Base-by-base conservation (phyloP, 75 land plant species). In the Larix kaempferi region DNA sequence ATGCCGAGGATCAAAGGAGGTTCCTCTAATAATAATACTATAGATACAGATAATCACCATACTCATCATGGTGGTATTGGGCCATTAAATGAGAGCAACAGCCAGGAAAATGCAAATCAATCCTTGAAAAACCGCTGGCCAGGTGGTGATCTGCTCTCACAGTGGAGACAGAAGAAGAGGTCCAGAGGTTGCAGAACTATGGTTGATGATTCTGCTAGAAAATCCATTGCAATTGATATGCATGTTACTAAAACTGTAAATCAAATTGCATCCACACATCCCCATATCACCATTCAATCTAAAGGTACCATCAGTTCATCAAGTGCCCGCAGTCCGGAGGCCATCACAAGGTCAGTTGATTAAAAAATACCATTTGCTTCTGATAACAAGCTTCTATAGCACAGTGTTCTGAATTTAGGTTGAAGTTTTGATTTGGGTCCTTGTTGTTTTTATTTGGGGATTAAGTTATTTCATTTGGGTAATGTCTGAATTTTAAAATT, bases 151-250 rank as follows among this genome's bases (percentile, higher is more conserved):
- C 73, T 69, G 73, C 4, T 69, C 14, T 69, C 73, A 19, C 73
- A 69, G 10, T 69, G 73, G 73, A 69, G 73, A 69, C 73, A 69
- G 73, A 69, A 69, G 73, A 69, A 69, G 23, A 69, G 73, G 73
- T 69, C 73, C 41, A 69, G 73, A 41, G 69, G 69, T 65, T 65
- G 69, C 69, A 65, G 69, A 37, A 37, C 69, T 13, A 37, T 39
- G 22, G 73, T 3, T n/a, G 73, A 69, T 3, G 73, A 69, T 0
- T 41, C 73, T n/a, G 25, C 73, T 69, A 69, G 52, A 69, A 69
- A 41, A 69, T 69, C 73, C 41, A 49, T 49, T 49, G 54, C 54
- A 49, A 49, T 49, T 49, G 73, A n/a, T 41, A 8, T 41, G 10
- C 21, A 41, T 69, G 54, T 13, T 69, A 10, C 52, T n/a, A 10